Conservation (phyloP, 2,329 filamentous ascomycete species). For the Pseudopithomyces maydicus region DNA sequence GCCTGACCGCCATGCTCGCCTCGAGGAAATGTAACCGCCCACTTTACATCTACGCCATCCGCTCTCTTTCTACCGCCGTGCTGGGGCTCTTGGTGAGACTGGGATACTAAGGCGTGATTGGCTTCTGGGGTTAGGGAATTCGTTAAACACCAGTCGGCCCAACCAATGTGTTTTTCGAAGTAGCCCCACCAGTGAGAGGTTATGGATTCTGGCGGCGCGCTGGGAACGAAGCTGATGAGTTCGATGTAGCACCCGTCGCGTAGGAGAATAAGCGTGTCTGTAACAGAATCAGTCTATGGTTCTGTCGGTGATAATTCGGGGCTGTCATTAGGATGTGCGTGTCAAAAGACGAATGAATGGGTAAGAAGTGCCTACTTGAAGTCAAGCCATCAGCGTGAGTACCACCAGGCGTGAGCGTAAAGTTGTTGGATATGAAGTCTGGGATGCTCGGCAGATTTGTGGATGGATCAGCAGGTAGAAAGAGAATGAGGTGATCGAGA, state of each 20-base stretch:
- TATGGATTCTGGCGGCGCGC: conserved; percentile 37
- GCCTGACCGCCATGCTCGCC: conserved; percentile 41
- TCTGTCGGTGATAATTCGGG: background rate
- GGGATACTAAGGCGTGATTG: conserved; percentile 20
- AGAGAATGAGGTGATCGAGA: conserved; percentile 69
- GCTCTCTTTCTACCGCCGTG: conserved; percentile 60
- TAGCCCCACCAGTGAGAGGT: conserved; percentile 63
- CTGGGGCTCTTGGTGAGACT: conserved; percentile 56
- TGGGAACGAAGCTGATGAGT: conserved; percentile 65
- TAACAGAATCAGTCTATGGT: conserved; percentile 30
- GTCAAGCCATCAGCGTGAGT: conserved; percentile 64
- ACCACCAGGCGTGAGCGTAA: conserved; percentile 66
- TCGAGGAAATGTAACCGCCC: conserved; percentile 62
- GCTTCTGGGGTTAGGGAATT: conserved; percentile 12
- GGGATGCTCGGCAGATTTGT: conserved; percentile 38
- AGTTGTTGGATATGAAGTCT: conserved; percentile 59
- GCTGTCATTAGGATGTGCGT: background rate
- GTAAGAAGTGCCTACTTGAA: conserved; percentile 48
- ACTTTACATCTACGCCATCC: conserved; percentile 63
- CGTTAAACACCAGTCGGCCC: conserved; percentile 63
- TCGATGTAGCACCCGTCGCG: conserved; percentile 70
- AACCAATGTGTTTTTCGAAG: conserved; percentile 57
- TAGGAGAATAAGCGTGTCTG: conserved; percentile 64
- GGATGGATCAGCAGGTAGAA: conserved; percentile 63
- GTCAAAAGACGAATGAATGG: background rate